Evolutionary conservation across 108 stramenopile species (phyloP), one percentile per base, ranked within the genome.

Genomic region (Cyclostephanos tholiformis): DNA sequence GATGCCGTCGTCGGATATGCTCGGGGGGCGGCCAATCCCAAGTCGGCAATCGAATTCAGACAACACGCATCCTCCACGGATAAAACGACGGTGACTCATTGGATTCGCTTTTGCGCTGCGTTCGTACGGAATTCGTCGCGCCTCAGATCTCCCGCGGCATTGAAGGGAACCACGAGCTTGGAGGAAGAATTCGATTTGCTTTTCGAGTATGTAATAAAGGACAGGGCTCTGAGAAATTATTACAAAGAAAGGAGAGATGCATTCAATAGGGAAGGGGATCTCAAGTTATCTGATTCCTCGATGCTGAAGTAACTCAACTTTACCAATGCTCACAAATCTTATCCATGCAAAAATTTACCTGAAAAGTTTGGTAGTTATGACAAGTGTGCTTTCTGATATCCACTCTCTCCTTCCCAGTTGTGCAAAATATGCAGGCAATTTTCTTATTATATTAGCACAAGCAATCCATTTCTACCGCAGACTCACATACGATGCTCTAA

Each of bases 41-140:
- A 79, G 35, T 73, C 65, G 12, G 84, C 84, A 36, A 69, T 91
- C 2, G 90, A 91, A 67, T 91, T 91, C 67, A 70, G 90, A 46
- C 90, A 91, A 23, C 90, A 91, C 59, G 72, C 84, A 11, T 76
- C 85, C 6, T 83, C 85, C 53, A 71, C 44, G 13, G 69, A 85
- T 36, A 87, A 83, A 48, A 64, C 44, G 14, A 81, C 85, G 19
- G 51, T 88, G 23, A 69, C 63, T 36, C 71, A 80, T 26, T 91
- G 87, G 87, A 76, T 91, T 25, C 65, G 88, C 12, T 88, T 91
- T 56, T 72, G 81, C 61, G 46, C 26, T 13, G 49, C 84, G 63
- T 81, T 84, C 74, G 66, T 75, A 2, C 26, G 39, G 16, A 82
- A 82, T 48, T 82, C 80, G 44, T 69, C 80, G 13, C 32, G 76